Evolutionary conservation across 805 yeast species (phyloP).

Genomic region (Candida methanosorbosa): DNA sequence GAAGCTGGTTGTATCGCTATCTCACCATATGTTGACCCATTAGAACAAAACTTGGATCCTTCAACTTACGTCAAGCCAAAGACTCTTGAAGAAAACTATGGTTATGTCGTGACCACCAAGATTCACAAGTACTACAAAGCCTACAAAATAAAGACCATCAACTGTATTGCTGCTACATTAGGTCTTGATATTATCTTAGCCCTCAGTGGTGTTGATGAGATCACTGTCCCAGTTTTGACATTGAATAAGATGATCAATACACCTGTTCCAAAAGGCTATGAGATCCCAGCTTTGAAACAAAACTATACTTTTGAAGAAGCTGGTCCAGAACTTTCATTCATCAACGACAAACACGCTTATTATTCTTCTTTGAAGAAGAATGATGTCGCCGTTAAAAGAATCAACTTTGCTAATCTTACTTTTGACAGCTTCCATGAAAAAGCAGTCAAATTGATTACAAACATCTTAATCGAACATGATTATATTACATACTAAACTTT

Average conservation of each 20-base stretch:
- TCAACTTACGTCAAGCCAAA: conserved; percentile 13
- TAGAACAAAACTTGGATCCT: conserved; percentile 19
- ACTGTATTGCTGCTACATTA: conserved; percentile 26
- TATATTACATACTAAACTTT: conserved; percentile 1
- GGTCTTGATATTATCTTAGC: conserved; percentile 19
- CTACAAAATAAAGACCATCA: conserved; percentile 19
- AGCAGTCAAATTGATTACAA: conserved; percentile 8
- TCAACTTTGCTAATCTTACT: conserved; percentile 10
- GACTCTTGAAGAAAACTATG: no score
- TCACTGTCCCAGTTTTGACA: conserved; percentile 24
- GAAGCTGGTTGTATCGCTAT: conserved; percentile 27
- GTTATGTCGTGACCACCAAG: conserved; percentile 18
- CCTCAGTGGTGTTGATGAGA: conserved; percentile 26
- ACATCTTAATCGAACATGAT: conserved; percentile 7
- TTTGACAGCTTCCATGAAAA: conserved; percentile 10
- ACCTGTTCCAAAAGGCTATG: conserved; percentile 19
- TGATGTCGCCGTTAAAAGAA: conserved; percentile 11
- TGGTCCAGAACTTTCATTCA: conserved; percentile 12
- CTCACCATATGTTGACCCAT: conserved; percentile 26
- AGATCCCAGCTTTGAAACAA: conserved; percentile 9
- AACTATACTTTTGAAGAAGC: conserved; percentile 14
- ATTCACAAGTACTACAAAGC: conserved; percentile 27
- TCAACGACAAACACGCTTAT: conserved; percentile 13
- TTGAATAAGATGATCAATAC: conserved; percentile 17
- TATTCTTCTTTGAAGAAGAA: conserved; percentile 7